These are phyloP conservation scores for Entomophthora muscae DNA, from an alignment of 371 early-diverging fungal species.

Conservation along the genomic window DNA sequence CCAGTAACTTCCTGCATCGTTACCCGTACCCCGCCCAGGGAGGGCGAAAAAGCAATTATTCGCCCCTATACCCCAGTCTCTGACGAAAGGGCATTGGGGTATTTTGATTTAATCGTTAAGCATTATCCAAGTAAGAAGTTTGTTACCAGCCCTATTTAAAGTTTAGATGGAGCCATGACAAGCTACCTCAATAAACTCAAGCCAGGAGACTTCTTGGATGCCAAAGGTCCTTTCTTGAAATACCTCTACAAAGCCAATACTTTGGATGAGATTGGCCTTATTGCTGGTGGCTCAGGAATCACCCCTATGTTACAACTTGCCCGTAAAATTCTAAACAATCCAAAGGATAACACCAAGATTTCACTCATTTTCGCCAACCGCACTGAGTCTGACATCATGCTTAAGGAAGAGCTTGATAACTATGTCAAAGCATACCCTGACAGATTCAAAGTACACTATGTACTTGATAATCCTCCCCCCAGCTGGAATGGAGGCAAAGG, in stretches of 20 bases:
- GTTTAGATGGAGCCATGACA: conserved; percentile 4
- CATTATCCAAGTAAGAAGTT: conserved; percentile 25
- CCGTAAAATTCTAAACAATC: conserved; percentile 42
- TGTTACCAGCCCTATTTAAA: conserved; percentile 3
- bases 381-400: conserved; percentile 68
- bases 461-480: conserved; percentile 48
- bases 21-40: conserved; percentile 41
- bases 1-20: conserved; percentile 67
- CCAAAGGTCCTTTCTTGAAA: conserved; percentile 87
- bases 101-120: conserved; percentile 82
- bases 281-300: conserved; percentile 86
- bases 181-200: conserved; percentile 53
- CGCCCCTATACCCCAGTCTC: conserved; percentile 87
- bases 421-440: conserved; percentile 49
- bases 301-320: conserved; percentile 84
- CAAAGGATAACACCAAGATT: conserved; percentile 65
- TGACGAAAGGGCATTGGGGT: conserved; percentile 40
- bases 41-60: conserved; percentile 44
- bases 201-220: conserved; percentile 61
- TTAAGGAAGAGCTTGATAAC: conserved; percentile 57
- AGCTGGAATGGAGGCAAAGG: conserved; percentile 51
- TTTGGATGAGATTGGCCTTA: conserved; percentile 62
- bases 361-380: conserved; percentile 75
- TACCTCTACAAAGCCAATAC: conserved; percentile 55
- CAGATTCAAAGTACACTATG: conserved; percentile 58